A percentile compares a stretch with the other conserved stretches of the same genome.
Conservation (phyloP, 2,329 filamentous ascomycete species). For the Sclerotiophoma versabilis region DNA sequence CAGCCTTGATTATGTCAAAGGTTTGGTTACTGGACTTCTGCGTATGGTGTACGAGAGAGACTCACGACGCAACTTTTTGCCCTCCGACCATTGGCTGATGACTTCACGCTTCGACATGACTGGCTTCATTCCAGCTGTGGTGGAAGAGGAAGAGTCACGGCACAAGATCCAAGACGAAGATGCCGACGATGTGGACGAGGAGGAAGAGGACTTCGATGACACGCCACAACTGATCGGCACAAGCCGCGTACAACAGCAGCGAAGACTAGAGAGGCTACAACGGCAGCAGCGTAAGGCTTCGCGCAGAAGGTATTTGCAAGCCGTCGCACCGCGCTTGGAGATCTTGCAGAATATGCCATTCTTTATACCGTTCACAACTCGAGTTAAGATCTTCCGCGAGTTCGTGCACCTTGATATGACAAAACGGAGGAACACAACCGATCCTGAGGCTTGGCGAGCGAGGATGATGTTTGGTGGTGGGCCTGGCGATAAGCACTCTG, state of each 20-base stretch:
- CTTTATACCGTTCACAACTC: slow-evolving; percentile 88
- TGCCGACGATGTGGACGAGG: slow-evolving; percentile 60
- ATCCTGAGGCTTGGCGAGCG: slow-evolving; percentile 78
- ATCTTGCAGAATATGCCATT: slow-evolving; percentile 97
- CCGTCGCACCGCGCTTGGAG: slow-evolving; percentile 84
- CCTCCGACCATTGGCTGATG: slow-evolving; percentile 92
- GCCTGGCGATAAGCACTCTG: slow-evolving; percentile 65
- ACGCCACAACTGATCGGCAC: slow-evolving; percentile 59
- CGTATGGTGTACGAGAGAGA: slow-evolving; percentile 93
- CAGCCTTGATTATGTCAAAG: slow-evolving; percentile 78
- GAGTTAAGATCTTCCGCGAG: slow-evolving; percentile 91
- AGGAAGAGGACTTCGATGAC: slow-evolving; percentile 50
- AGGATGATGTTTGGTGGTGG: slow-evolving; percentile 52
- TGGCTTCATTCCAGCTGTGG: slow-evolving; percentile 84
- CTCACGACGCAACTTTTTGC: slow-evolving; percentile 84
- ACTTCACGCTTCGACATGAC: slow-evolving; percentile 86
- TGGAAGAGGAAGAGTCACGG: slow-evolving; percentile 81
- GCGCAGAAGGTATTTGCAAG: slow-evolving; percentile 74
- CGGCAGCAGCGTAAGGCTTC: slow-evolving; percentile 71
- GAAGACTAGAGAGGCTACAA: slow-evolving; percentile 67
- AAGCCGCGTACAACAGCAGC: slow-evolving; percentile 67
- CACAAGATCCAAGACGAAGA: slow-evolving; percentile 72
- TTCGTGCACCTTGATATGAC: slow-evolving; percentile 87
- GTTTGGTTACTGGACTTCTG: slow-evolving; percentile 79
- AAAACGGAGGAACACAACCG: slow-evolving; percentile 72